Evolutionary conservation across 2,329 filamentous ascomycete genomes (phyloP).

Genomic region (Alternaria sp.): DNA sequence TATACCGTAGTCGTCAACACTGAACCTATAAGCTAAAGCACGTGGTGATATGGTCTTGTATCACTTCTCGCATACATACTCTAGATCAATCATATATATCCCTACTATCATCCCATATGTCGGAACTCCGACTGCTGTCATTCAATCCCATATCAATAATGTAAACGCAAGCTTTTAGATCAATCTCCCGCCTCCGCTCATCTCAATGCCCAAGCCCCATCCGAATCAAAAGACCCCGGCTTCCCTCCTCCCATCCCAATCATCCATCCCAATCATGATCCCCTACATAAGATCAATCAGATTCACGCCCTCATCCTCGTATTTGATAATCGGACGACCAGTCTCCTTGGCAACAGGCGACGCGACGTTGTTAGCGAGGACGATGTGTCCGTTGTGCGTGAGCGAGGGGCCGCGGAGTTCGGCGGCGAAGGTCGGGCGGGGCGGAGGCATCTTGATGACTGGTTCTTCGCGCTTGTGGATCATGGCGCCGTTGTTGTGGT

Average conservation of each 20-base stretch:
- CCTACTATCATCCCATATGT: background rate
- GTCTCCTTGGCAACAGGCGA: background rate
- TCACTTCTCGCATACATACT: background rate
- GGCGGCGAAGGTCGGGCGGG: conserved; percentile 11
- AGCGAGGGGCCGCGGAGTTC: conserved; percentile 8
- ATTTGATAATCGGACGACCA: background rate
- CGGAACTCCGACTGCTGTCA: background rate
- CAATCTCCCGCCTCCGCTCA: background rate
- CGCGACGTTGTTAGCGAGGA: conserved; percentile 15
- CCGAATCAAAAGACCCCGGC: too few species aligned
- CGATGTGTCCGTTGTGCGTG: conserved; percentile 15
- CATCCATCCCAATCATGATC: too few species aligned
- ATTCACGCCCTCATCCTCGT: background rate
- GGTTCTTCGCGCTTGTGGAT: conserved; percentile 1
- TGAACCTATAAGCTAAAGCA: too few species aligned
- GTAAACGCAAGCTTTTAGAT: background rate
- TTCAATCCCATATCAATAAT: background rate
- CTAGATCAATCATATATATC: background rate
- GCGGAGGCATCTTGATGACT: background rate
- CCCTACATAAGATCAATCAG: background rate
- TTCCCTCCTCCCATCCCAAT: too few species aligned
- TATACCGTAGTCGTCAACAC: background rate
- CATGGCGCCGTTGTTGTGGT: background rate
- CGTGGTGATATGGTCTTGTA: background rate
- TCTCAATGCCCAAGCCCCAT: background rate